A percentile compares a stretch with the other conserved stretches of the same genome.
Evolutionary conservation across 1,284 basidiomycete genomes (phyloP).

Genomic region (Fomitopsis pinicola): DNA sequence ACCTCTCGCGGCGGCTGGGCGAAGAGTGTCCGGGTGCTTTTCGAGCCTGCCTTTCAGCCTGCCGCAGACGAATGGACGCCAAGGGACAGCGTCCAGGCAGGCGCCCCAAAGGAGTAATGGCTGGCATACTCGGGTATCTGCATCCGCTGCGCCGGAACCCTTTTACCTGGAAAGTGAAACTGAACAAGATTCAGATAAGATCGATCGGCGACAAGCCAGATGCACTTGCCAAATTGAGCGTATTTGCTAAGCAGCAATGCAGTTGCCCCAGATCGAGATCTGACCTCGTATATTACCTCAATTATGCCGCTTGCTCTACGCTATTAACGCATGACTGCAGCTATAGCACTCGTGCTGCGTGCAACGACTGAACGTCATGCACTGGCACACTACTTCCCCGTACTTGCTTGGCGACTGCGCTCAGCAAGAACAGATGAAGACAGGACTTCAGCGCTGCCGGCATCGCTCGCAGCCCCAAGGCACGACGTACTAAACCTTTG

Average conservation of each 20-base stretch:
- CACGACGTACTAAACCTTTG: neutral
- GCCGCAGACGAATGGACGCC: neutral
- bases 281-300: neutral
- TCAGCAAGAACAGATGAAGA: neutral
- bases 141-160: slow-evolving; percentile 2
- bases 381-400: neutral
- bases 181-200: neutral
- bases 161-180: slow-evolving; percentile 1
- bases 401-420: neutral
- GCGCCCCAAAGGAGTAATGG: neutral
- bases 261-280: neutral
- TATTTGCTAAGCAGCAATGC: neutral
- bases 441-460: neutral
- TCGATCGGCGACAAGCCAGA: neutral
- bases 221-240: neutral
- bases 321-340: no score
- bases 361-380: no score
- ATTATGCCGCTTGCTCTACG: no score
- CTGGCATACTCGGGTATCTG: neutral
- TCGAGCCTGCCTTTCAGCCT: neutral
- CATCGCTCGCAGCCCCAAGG: slow-evolving; percentile 1
- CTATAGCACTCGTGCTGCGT: no score
- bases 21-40: neutral
- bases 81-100: neutral
- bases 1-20: neutral